phyloP scores from a whole-genome alignment of 2,329 filamentous ascomycete genomes.

The Trichophyton simii region DNA sequence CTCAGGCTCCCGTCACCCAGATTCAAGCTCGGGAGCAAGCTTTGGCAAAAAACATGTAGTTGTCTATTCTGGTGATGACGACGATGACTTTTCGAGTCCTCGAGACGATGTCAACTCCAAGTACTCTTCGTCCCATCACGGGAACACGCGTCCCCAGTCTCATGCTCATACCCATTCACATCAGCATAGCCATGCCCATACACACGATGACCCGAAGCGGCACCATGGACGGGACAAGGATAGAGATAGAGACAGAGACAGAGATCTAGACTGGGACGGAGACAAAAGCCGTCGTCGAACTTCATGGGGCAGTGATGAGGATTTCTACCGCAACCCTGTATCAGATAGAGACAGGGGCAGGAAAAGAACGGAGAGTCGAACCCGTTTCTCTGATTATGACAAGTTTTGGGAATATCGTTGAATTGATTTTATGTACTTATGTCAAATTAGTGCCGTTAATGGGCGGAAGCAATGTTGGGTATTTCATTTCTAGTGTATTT shows the following conservation, averaged over 20 bases:
- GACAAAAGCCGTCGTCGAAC: constrained; percentile 14
- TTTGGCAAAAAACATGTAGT: not conserved
- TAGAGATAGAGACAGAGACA: constrained; percentile 5
- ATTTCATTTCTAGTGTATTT: not conserved
- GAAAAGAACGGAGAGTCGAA: constrained; percentile 5
- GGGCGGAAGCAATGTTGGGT: not conserved
- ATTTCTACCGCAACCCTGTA: constrained; percentile 24
- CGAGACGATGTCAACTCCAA: not conserved
- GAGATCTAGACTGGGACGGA: not conserved
- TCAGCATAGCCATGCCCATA: not conserved
- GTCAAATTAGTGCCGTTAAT: not conserved
- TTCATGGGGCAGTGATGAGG: constrained; percentile 25
- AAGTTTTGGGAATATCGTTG: not conserved
- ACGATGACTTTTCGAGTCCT: not conserved
- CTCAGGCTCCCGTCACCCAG: not conserved
- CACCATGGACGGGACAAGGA: not conserved
- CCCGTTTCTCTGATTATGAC: not conserved
- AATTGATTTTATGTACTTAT: not conserved
- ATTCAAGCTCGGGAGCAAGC: not conserved
- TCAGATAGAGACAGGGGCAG: constrained; percentile 14
- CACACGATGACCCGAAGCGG: not conserved
- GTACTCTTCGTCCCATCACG: not conserved
- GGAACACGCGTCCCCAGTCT: not conserved
- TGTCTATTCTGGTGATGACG: not conserved
- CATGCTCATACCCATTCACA: not conserved